Conservation (phyloP, 768 basidiomycete species). For the Podaxis rugospora region DNA sequence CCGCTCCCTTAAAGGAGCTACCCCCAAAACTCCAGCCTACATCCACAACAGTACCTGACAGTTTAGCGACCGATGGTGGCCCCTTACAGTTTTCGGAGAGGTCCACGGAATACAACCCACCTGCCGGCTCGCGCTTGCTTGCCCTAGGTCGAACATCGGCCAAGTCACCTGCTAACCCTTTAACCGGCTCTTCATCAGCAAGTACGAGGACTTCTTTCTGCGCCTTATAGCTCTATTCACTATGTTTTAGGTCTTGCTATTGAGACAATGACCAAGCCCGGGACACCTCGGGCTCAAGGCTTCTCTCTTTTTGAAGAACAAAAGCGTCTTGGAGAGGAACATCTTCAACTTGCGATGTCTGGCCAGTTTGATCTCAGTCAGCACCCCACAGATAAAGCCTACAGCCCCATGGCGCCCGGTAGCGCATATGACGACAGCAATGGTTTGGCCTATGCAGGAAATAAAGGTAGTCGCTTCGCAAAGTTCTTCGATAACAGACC, state of each 20-base stretch:
- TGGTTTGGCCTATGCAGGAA: conserved; percentile 37
- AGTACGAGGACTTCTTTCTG: not conserved
- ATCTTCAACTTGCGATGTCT: conserved; percentile 15
- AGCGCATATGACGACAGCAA: not conserved
- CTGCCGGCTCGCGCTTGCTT: conserved; percentile 47
- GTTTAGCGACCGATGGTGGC: conserved; percentile 2
- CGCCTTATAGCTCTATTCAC: not conserved
- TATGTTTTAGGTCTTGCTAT: not conserved
- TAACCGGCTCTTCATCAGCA: not conserved
- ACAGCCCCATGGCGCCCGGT: not conserved
- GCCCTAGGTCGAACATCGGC: conserved; percentile 34
- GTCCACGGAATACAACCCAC: conserved; percentile 36
- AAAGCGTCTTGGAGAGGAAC: conserved; percentile 16
- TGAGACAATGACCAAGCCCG: conserved; percentile 4
- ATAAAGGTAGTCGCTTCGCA: conserved; percentile 80
- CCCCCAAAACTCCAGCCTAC: not conserved
- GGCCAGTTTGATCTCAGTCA: conserved; percentile 1
- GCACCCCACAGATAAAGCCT: conserved; percentile 1
- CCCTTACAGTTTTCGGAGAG: conserved; percentile 19
- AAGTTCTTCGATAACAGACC: conserved; percentile 83
- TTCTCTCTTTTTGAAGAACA: conserved; percentile 62
- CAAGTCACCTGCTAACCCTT: conserved; percentile 21
- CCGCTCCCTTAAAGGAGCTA: not conserved
- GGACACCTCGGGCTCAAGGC: conserved; percentile 16
- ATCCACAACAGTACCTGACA: conserved; percentile 13